Percentiles rank a stretch among this genome's conserved stretches.
These are phyloP conservation scores for Phialemoniopsis sp. DNA, from an alignment of 2,329 filamentous ascomycete genomes.

Conservation along the genomic window DNA sequence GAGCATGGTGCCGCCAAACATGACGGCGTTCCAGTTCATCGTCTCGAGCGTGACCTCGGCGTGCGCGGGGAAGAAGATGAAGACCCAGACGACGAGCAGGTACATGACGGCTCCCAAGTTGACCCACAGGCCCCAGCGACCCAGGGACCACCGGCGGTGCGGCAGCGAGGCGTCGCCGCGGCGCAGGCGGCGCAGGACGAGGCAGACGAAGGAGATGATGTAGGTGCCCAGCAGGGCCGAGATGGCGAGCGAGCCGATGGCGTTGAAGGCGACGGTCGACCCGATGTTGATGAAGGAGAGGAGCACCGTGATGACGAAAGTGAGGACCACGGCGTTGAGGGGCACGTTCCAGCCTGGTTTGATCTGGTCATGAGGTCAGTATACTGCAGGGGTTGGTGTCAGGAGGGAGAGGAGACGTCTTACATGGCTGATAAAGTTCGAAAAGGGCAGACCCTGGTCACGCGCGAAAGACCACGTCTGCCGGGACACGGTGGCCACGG, in stretches of 20 bases:
- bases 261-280: conserved; percentile 46
- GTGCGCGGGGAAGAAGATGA: conserved; percentile 40
- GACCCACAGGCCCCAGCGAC: conserved; percentile 31
- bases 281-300: conserved; percentile 47
- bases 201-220: conserved; percentile 39
- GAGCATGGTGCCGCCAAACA: conserved; percentile 32
- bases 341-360: conserved; percentile 28
- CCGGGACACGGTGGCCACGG: conserved; percentile 53
- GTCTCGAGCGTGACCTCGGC: conserved; percentile 27
- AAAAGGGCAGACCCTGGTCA: conserved; percentile 36
- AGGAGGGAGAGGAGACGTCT: neutral
- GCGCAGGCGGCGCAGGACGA: conserved; percentile 35
- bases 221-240: conserved; percentile 47
- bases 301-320: conserved; percentile 36
- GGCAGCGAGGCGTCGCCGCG: conserved; percentile 27
- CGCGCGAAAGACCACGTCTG: conserved; percentile 53
- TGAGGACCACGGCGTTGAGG: conserved; percentile 40
- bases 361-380: conserved; percentile 3
- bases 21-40: conserved; percentile 48
- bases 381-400: too few relatives aligned
- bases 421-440: conserved; percentile 31
- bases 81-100: conserved; percentile 39
- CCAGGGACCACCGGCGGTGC: conserved; percentile 33
- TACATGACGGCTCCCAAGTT: conserved; percentile 39
- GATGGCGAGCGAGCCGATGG: conserved; percentile 46